Conservation (phyloP, 495 filamentous ascomycete species). For the Rostrohypoxylon terebratum region DNA sequence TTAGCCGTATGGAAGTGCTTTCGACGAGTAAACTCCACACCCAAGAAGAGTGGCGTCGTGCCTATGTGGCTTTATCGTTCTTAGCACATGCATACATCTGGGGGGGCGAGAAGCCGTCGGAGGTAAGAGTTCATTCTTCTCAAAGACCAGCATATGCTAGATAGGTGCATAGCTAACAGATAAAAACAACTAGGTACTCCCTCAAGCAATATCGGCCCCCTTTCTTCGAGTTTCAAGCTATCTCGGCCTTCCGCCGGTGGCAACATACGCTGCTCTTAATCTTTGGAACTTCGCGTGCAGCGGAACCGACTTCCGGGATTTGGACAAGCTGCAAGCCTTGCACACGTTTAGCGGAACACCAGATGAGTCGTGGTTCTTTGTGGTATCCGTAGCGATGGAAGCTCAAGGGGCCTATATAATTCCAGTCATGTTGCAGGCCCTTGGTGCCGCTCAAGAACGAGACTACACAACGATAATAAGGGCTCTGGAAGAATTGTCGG, state of each 20-base stretch:
- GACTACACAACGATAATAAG: slow-evolving; percentile 70
- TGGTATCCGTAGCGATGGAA: slow-evolving; percentile 94
- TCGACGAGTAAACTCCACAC: slow-evolving; percentile 77
- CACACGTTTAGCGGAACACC: slow-evolving; percentile 90
- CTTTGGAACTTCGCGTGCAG: slow-evolving; percentile 91
- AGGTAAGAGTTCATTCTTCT: slow-evolving; percentile 41
- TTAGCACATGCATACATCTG: slow-evolving; percentile 93
- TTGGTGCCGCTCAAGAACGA: slow-evolving; percentile 69
- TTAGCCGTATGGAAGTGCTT: slow-evolving; percentile 80
- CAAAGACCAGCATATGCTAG: neutral
- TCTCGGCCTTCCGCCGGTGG: slow-evolving; percentile 86
- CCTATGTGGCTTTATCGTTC: slow-evolving; percentile 85
- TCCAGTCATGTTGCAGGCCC: slow-evolving; percentile 81
- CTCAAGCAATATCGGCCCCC: slow-evolving; percentile 82
- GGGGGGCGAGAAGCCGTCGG: slow-evolving; percentile 51
- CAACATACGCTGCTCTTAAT: slow-evolving; percentile 87
- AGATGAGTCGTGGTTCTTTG: slow-evolving; percentile 97
- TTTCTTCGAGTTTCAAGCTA: slow-evolving; percentile 78
- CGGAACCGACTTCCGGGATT: slow-evolving; percentile 70
- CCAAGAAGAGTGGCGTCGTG: slow-evolving; percentile 88
- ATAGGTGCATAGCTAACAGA: slow-evolving; percentile 11
- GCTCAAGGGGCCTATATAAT: slow-evolving; percentile 85
- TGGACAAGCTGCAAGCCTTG: slow-evolving; percentile 79
- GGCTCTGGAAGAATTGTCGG: slow-evolving; percentile 72
- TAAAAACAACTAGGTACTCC: slow-evolving; percentile 63